phyloP scores from a whole-genome alignment of 257 asterid species.

The Solanum paucissectum region DNA sequence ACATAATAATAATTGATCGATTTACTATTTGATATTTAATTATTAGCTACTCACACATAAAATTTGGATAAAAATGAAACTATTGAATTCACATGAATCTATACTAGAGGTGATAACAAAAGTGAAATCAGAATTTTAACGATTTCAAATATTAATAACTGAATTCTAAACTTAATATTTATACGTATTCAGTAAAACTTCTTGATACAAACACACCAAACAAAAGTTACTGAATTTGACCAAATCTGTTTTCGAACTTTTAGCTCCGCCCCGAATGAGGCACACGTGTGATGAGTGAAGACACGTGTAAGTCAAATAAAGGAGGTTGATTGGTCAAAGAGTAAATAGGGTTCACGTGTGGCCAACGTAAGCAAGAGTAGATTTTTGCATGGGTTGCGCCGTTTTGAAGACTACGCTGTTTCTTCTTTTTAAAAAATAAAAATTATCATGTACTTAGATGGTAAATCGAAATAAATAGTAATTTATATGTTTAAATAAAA shows the following conservation, averaged over 20 bases:
- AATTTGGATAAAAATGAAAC: not conserved
- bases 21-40: too few species aligned
- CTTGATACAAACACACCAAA: not conserved
- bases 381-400: constrained; percentile 35
- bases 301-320: constrained; percentile 6
- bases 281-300: constrained; percentile 23
- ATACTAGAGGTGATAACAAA: not conserved
- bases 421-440: not conserved
- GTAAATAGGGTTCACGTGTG: constrained; percentile 35
- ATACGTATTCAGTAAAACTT: not conserved
- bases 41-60: not conserved
- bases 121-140: too few species aligned
- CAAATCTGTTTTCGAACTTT: too few species aligned
- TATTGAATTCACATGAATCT: too few species aligned
- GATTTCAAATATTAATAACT: too few species aligned
- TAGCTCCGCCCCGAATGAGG: not conserved
- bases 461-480: not conserved
- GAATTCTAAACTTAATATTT: not conserved
- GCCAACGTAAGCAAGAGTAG: constrained; percentile 20
- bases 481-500: not conserved
- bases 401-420: constrained; percentile 23
- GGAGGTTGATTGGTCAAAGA: not conserved
- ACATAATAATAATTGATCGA: too few species aligned
- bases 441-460: too few species aligned
- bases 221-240: not conserved